Evolutionary conservation across 2,329 filamentous ascomycete genomes (phyloP).

Genomic region (Penicillium hordei): DNA sequence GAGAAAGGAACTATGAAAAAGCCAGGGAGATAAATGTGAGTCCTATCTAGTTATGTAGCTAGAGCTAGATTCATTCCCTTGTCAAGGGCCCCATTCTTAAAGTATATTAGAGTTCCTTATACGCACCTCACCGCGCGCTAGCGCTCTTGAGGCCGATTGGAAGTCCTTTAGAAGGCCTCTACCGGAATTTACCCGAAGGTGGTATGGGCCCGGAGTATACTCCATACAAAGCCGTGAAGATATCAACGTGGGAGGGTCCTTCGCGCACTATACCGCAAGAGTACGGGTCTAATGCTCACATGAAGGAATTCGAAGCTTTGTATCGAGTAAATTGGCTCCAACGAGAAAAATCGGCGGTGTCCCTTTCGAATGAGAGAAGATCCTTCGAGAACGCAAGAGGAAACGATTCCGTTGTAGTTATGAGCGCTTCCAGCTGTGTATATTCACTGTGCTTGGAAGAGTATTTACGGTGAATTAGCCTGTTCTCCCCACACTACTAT

Average conservation of each 20-base stretch:
- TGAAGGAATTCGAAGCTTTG: neutral
- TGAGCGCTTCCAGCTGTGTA: neutral
- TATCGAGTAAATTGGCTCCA: neutral
- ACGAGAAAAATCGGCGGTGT: neutral
- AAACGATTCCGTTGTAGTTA: neutral
- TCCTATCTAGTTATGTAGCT: neutral
- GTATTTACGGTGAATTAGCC: neutral
- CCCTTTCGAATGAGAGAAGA: neutral
- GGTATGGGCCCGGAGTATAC: neutral
- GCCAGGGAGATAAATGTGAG: neutral
- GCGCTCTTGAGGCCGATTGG: neutral
- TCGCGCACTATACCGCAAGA: neutral
- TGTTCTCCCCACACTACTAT: neutral
- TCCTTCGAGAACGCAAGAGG: neutral
- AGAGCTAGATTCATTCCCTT: neutral
- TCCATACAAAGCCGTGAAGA: neutral
- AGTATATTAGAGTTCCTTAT: neutral
- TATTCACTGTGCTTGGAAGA: neutral
- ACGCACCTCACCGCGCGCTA: neutral
- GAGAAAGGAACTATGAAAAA: neutral
- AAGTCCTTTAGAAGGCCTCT: neutral
- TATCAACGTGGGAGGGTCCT: neutral
- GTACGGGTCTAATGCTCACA: neutral
- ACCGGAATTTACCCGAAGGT: neutral
- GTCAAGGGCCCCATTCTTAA: neutral